Evolutionary conservation across 306 rosid genomes (phyloP).

Genomic region (Begonia fuchsioides): DNA sequence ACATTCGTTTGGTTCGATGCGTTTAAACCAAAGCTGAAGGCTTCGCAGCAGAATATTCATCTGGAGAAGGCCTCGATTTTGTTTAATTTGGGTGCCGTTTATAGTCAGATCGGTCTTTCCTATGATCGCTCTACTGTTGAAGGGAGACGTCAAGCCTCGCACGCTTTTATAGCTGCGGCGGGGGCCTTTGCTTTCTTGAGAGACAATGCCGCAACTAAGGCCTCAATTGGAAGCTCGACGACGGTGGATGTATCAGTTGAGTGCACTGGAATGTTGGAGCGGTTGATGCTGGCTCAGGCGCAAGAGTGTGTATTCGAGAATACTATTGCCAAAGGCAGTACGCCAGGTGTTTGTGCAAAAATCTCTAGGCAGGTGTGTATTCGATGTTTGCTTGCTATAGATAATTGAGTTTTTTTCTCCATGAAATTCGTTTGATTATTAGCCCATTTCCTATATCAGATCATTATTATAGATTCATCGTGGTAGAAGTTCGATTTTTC

Average conservation of each 20-base stretch:
- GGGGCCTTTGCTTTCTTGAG: conserved; percentile 64
- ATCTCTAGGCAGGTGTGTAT: conserved; percentile 81
- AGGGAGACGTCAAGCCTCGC: conserved; percentile 67
- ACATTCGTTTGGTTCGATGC: conserved; percentile 87
- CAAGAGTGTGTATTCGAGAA: conserved; percentile 96
- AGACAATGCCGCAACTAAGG: conserved; percentile 71
- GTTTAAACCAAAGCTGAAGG: conserved; percentile 69
- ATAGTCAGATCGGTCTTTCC: conserved; percentile 82
- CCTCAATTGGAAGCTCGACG: conserved; percentile 61
- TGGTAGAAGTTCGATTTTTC: no score
- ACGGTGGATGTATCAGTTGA: conserved; percentile 74
- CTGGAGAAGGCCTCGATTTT: conserved; percentile 80
- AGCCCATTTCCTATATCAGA: no score
- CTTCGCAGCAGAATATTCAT: conserved; percentile 90
- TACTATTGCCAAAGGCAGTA: conserved; percentile 81
- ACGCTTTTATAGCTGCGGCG: conserved; percentile 71
- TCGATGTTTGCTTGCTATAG: neutral
- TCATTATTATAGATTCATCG: no score
- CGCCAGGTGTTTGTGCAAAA: conserved; percentile 95
- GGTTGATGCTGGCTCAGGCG: conserved; percentile 94
- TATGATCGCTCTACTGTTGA: conserved; percentile 68
- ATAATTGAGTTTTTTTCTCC: neutral
- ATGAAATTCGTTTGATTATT: no score
- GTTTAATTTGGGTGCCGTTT: conserved; percentile 78
- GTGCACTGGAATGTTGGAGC: conserved; percentile 84